These are phyloP conservation scores for Microbotryum violaceum DNA, from an alignment of 1,284 basidiomycete species.

Conservation along the genomic window DNA sequence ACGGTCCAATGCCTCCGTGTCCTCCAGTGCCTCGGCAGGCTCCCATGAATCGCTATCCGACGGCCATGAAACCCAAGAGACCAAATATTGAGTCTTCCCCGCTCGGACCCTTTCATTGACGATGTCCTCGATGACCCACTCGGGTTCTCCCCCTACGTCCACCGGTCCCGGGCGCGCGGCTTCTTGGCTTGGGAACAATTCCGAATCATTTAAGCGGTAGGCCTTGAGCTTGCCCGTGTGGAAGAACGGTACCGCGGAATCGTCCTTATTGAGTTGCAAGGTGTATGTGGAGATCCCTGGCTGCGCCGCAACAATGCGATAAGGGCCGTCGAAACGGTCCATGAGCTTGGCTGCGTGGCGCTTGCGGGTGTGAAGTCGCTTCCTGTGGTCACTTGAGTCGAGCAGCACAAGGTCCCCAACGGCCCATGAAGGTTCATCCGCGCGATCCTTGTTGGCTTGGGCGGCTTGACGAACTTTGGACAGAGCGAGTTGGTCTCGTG, in stretches of 20 bases:
- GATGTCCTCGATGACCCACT: conserved; percentile 1
- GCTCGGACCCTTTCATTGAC: background rate
- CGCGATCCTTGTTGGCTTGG: conserved; percentile 36
- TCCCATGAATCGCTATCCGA: too few species aligned
- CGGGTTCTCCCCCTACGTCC: background rate
- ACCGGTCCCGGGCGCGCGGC: background rate
- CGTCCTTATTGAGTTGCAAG: conserved; percentile 17
- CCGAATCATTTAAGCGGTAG: background rate
- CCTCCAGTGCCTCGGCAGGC: too few species aligned
- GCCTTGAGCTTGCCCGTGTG: conserved; percentile 2
- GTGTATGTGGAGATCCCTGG: conserved; percentile 25
- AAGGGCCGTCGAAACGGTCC: background rate
- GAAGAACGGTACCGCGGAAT: conserved; percentile 67
- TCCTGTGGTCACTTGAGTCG: conserved; percentile 1
- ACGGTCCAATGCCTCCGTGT: too few species aligned
- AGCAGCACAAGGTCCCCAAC: conserved; percentile 18
- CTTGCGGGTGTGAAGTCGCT: background rate
- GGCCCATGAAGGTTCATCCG: conserved; percentile 15
- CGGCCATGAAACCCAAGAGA: conserved; percentile 1
- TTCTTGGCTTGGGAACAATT: background rate
- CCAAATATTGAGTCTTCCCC: background rate
- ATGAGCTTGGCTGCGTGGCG: conserved; percentile 5
- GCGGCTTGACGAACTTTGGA: conserved; percentile 38
- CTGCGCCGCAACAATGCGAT: conserved; percentile 20
- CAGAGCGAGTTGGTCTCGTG: conserved; percentile 35